Conservation (phyloP, 495 filamentous ascomycete genomes). For the Podospora bellae-mahoneyi region DNA sequence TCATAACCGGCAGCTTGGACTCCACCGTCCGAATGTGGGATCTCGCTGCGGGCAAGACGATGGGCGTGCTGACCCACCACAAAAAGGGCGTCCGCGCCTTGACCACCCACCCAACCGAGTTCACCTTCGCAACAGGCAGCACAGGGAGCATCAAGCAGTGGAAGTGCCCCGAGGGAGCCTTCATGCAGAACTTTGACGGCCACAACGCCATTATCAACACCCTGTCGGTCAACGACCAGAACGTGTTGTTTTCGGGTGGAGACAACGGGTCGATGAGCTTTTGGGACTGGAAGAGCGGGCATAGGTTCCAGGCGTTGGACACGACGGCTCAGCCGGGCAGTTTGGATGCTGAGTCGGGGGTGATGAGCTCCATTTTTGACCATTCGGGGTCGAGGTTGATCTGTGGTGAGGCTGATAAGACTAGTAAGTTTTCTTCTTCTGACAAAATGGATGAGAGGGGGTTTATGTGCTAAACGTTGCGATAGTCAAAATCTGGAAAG, state of each 20-base stretch:
- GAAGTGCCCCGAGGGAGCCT: slow-evolving; percentile 96
- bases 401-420: slow-evolving; percentile 95
- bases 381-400: slow-evolving; percentile 83
- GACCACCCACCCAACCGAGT: slow-evolving; percentile 84
- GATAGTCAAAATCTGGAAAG: slow-evolving; percentile 90
- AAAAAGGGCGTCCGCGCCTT: slow-evolving; percentile 94
- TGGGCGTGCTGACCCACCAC: slow-evolving; percentile 95
- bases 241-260: slow-evolving; percentile 90
- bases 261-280: slow-evolving; percentile 97
- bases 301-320: slow-evolving; percentile 82
- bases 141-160: slow-evolving; percentile 97
- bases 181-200: slow-evolving; percentile 99
- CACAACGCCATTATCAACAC: slow-evolving; percentile 97
- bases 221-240: slow-evolving; percentile 87
- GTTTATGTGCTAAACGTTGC: background rate
- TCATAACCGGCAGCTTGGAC: slow-evolving; percentile 89
- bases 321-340: slow-evolving; percentile 92
- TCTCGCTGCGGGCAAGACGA: slow-evolving; percentile 90
- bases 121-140: slow-evolving; percentile 91
- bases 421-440: slow-evolving; percentile 49
- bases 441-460: background rate
- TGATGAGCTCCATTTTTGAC: slow-evolving; percentile 92
- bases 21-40: slow-evolving; percentile 94
- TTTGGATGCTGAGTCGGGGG: slow-evolving; percentile 87
- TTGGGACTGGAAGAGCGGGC: slow-evolving; percentile 98